Evolutionary conservation across 345 rosid genomes (phyloP).

Genomic region (Triadica sebifera): DNA sequence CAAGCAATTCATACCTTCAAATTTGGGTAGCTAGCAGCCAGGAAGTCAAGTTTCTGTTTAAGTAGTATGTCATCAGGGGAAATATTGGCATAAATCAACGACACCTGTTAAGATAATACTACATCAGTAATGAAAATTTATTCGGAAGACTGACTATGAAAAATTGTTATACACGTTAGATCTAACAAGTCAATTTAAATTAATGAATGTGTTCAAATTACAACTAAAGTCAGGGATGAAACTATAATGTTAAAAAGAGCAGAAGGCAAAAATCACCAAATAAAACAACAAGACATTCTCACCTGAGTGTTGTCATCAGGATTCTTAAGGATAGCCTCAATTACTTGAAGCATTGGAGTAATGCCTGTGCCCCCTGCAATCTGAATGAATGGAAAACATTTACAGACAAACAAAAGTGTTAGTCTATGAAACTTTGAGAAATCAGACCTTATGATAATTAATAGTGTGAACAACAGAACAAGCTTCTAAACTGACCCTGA

Average conservation of each 20-base stretch:
- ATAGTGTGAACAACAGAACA: slow-evolving; percentile 1
- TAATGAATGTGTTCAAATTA: not conserved
- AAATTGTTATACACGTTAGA: not conserved
- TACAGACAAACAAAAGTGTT: not conserved
- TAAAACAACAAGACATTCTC: slow-evolving; percentile 11
- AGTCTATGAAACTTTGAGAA: not conserved
- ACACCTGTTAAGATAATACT: slow-evolving; percentile 46
- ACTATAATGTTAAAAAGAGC: not conserved
- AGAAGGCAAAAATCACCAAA: not conserved
- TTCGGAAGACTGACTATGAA: not conserved
- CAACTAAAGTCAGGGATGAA: not conserved
- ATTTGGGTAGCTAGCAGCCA: slow-evolving; percentile 79
- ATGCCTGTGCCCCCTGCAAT: slow-evolving; percentile 96
- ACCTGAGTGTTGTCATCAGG: slow-evolving; percentile 93
- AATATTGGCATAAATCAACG: slow-evolving; percentile 81
- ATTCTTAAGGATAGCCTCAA: slow-evolving; percentile 83
- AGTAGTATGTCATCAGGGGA: slow-evolving; percentile 93
- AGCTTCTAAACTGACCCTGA: not conserved
- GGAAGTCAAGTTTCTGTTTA: slow-evolving; percentile 81
- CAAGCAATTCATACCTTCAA: slow-evolving; percentile 52
- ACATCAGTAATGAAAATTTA: not conserved
- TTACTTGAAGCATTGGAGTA: slow-evolving; percentile 96
- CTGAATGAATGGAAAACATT: slow-evolving; percentile 34
- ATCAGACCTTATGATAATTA: not conserved
- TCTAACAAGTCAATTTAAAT: not conserved